Conservation (phyloP, 1,139 yeast species). For the Zygosaccharomyces sapae region DNA sequence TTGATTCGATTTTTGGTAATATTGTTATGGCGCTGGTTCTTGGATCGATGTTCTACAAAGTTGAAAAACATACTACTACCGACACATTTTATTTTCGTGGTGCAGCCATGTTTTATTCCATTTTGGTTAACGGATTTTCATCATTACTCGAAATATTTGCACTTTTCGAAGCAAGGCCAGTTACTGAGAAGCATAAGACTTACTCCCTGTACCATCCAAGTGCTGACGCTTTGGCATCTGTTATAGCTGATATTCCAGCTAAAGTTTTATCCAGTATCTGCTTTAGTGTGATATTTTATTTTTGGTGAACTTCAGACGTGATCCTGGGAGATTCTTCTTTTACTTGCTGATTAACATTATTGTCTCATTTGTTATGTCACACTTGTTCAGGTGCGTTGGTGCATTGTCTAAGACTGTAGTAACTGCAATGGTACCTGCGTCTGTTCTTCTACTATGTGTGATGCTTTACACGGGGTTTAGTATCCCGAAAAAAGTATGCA, state of each 20-base stretch:
- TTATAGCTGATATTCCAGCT: constrained; percentile 63
- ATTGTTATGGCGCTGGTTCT: constrained; percentile 66
- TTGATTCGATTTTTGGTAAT: constrained; percentile 59
- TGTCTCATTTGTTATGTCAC: constrained; percentile 64
- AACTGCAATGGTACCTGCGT: constrained; percentile 73
- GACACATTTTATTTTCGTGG: constrained; percentile 62
- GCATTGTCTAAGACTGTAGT: constrained; percentile 56
- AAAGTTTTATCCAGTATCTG: constrained; percentile 51
- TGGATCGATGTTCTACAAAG: constrained; percentile 70
- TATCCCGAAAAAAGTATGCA: constrained; percentile 62
- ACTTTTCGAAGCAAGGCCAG: constrained; percentile 65
- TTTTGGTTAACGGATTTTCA: constrained; percentile 70
- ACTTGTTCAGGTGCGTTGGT: constrained; percentile 68
- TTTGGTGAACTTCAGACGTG: constrained; percentile 63
- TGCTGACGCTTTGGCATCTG: constrained; percentile 70
- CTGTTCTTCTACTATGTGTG: constrained; percentile 55
- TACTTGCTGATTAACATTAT: constrained; percentile 52
- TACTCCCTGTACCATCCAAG: constrained; percentile 75
- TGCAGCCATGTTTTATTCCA: constrained; percentile 71
- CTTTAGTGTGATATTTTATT: constrained; percentile 62
- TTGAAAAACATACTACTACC: constrained; percentile 41
- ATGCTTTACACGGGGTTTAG: constrained; percentile 72
- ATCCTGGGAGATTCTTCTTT: constrained; percentile 66
- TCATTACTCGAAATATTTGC: constrained; percentile 70
- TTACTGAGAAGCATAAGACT: constrained; percentile 74